Conservation (phyloP, 2,329 filamentous ascomycete species). For the Hypoxylon sp. region DNA sequence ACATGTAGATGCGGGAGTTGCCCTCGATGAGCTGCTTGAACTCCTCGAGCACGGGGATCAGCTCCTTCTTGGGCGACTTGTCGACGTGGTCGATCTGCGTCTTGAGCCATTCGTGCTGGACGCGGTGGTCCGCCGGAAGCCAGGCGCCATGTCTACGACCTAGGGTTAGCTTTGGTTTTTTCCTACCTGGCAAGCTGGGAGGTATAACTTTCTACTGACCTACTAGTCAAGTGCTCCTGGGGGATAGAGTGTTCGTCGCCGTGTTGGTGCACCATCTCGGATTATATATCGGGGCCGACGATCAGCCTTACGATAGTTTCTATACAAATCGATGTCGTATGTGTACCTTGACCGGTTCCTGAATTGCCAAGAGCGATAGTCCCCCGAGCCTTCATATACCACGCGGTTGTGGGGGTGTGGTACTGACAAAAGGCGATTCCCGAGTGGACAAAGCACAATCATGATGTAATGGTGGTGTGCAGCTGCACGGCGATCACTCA, state of each 20-base stretch:
- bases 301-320: constrained; percentile 13
- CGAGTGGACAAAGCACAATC: constrained; percentile 29
- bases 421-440: constrained; percentile 5
- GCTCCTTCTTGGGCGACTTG: constrained; percentile 57
- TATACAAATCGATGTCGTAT: constrained; percentile 14
- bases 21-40: constrained; percentile 75
- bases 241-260: constrained; percentile 65
- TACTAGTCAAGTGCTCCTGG: constrained; percentile 57
- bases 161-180: background rate
- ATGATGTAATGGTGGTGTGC: constrained; percentile 43
- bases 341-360: constrained; percentile 28
- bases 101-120: constrained; percentile 73
- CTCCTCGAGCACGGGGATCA: constrained; percentile 71
- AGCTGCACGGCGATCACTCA: constrained; percentile 36
- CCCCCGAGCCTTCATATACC: constrained; percentile 34
- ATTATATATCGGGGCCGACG: constrained; percentile 17
- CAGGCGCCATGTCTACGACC: constrained; percentile 59
- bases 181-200: too few species aligned
- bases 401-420: constrained; percentile 22
- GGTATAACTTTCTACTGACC: constrained; percentile 52
- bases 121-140: constrained; percentile 72
- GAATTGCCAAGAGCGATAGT: constrained; percentile 34
- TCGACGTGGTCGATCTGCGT: constrained; percentile 67
- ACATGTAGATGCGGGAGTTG: constrained; percentile 73
- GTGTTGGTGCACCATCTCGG: constrained; percentile 63